Evolutionary conservation across 2,329 filamentous ascomycete species (phyloP).

Genomic region (Colletotrichum sp.): DNA sequence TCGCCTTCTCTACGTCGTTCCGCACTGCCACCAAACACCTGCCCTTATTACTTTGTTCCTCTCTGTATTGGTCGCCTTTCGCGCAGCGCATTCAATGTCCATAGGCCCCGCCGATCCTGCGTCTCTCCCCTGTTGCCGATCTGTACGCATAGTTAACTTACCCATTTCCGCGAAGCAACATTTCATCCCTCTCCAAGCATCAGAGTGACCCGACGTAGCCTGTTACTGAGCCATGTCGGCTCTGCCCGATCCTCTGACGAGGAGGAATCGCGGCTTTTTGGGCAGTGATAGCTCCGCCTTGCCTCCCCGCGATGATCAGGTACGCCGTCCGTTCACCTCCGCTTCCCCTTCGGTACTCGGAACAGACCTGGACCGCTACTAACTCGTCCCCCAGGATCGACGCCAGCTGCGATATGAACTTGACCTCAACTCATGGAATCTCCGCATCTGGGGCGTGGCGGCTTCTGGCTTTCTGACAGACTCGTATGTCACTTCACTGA

Average conservation of each 20-base stretch:
- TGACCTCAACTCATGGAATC: constrained; percentile 59
- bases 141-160: background rate
- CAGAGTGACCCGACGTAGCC: background rate
- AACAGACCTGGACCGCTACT: background rate
- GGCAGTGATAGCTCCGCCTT: constrained; percentile 57
- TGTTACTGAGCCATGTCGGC: constrained; percentile 32
- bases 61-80: background rate
- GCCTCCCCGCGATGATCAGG: constrained; percentile 53
- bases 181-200: background rate
- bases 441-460: constrained; percentile 60
- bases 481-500: constrained; percentile 43
- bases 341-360: background rate
- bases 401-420: constrained; percentile 58
- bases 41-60: background rate
- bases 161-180: background rate
- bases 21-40: background rate
- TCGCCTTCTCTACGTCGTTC: background rate
- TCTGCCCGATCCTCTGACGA: constrained; percentile 31
- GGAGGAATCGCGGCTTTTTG: constrained; percentile 54
- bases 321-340: constrained; percentile 28
- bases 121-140: background rate
- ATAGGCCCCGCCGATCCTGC: background rate
- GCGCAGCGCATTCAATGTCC: background rate
- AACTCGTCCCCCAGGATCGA: constrained; percentile 45
- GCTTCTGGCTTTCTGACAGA: constrained; percentile 60